Evolutionary conservation across 2,329 filamentous ascomycete species (phyloP), one percentile per base, ranked within the genome.

Genomic region (Rosellinia necatrix): DNA sequence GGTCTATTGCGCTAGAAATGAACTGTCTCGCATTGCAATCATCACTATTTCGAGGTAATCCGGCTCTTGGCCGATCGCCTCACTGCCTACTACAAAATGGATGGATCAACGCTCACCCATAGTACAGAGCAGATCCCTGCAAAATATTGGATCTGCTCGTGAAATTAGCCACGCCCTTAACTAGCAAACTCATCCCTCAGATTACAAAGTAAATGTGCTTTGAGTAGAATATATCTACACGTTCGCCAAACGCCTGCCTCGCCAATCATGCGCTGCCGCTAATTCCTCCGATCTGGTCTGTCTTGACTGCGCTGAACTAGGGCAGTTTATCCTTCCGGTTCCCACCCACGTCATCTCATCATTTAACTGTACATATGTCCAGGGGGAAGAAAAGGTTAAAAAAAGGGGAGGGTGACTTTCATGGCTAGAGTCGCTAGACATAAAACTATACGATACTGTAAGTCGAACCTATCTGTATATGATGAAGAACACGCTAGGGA

Each of bases 331-430:
- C 30, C 25, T 38, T 27, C 37, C 15, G 1, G 21, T 10, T 12
- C 4, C 9, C 6, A n/a, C n/a, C 49, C 32, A 25, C 34, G 29
- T 53, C 44, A 41, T 42, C 21, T 40, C 55, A 32, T 58, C 32
- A 46, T 46, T 44, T 55, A 50, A 34, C 25, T 51, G 48, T 52
- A 60, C 40, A 10, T 10, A 37, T 29, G 10, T 41, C 19, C 17
- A 32, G 44, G 6, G 3, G 30, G 22, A 12, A 24, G 41, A 51
- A 43, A 10, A 25, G 17, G 40, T 47, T 29, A 29, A 12, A n/a
- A 32, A 29, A 37, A 15, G 15, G 35, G 19, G 44, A 38, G 22
- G 7, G 29, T 15, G 27, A 34, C 12, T 12, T n/a, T 40, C 12
- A 27, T 52, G 29, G 49, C 49, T 54, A 40, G 25, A 15, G 47